phyloP scores from a whole-genome alignment of 2,329 filamentous ascomycete genomes.

The Pleomassaria siparia region DNA sequence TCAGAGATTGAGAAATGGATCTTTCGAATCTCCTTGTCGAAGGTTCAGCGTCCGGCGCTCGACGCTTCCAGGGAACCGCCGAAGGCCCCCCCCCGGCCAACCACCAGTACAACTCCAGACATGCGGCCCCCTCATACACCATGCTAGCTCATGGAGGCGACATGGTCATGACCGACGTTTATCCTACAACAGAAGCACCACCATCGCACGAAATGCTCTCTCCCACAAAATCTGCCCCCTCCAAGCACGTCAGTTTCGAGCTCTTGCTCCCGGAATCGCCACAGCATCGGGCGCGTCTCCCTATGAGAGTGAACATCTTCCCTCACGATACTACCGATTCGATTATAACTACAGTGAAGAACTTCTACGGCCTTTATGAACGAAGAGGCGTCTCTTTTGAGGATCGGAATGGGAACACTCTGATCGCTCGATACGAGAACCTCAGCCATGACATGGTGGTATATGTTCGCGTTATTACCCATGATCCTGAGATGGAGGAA shows the following conservation, averaged over 20 bases:
- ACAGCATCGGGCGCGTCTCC: slow-evolving; percentile 71
- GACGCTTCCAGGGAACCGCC: slow-evolving; percentile 23
- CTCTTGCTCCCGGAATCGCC: slow-evolving; percentile 69
- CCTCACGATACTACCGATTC: slow-evolving; percentile 96
- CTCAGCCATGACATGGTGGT: slow-evolving; percentile 90
- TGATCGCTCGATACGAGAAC: slow-evolving; percentile 97
- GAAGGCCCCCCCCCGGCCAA: slow-evolving; percentile 30
- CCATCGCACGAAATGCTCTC: slow-evolving; percentile 37
- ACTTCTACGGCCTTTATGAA: slow-evolving; percentile 96
- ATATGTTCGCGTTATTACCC: slow-evolving; percentile 79
- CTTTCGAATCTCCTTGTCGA: slow-evolving; percentile 35
- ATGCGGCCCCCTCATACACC: slow-evolving; percentile 25
- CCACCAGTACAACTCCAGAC: slow-evolving; percentile 30
- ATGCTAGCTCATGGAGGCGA: slow-evolving; percentile 32
- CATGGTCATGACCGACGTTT: slow-evolving; percentile 35
- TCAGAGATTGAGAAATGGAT: slow-evolving; percentile 27
- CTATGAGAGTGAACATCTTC: slow-evolving; percentile 88
- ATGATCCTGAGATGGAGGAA: slow-evolving; percentile 53
- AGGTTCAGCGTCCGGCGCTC: slow-evolving; percentile 26
- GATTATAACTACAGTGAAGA: slow-evolving; percentile 97
- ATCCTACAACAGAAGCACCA: slow-evolving; percentile 38
- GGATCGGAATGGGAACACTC: slow-evolving; percentile 81
- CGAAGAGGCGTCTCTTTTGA: slow-evolving; percentile 88
- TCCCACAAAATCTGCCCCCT: slow-evolving; percentile 42
- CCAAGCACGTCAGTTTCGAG: slow-evolving; percentile 78